A percentile compares a stretch with the other conserved stretches of the same genome.
phyloP scores from a whole-genome alignment of 1,284 basidiomycete genomes.

The Baeospora myosura region DNA sequence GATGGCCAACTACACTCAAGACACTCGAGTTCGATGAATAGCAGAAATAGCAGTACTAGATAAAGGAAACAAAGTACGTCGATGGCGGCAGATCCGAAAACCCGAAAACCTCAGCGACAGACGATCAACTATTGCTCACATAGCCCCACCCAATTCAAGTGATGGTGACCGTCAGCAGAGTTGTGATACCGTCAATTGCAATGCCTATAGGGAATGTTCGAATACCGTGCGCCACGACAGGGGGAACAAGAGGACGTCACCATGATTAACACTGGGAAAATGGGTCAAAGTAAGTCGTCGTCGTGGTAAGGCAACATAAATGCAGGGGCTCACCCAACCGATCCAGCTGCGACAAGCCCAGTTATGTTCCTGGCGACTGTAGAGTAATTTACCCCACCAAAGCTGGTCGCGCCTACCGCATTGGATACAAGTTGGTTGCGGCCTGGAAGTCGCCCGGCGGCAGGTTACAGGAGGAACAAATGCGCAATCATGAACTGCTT shows the following conservation, averaged over 20 bases:
- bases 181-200: conserved; percentile 27
- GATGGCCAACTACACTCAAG: too few species aligned
- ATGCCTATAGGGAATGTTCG: conserved; percentile 22
- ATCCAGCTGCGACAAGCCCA: conserved; percentile 45
- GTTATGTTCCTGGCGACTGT: conserved; percentile 39
- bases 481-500: conserved; percentile 18
- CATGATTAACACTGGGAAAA: conserved; percentile 27
- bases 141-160: conserved; percentile 7
- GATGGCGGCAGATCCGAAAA: neutral
- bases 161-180: conserved; percentile 26
- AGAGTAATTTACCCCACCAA: conserved; percentile 38
- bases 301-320: neutral
- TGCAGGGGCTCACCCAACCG: conserved; percentile 30
- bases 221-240: conserved; percentile 1
- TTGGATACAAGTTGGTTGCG: conserved; percentile 36
- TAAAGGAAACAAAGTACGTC: too few species aligned
- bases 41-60: too few species aligned
- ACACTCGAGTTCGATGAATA: too few species aligned
- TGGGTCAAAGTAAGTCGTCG: too few species aligned
- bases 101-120: neutral
- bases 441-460: too few species aligned
- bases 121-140: neutral
- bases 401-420: conserved; percentile 37
- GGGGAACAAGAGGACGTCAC: conserved; percentile 12
- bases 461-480: neutral